These are phyloP conservation scores for Priceomyces fermenticarens DNA, from an alignment of 805 yeast species.

Conservation along the genomic window DNA sequence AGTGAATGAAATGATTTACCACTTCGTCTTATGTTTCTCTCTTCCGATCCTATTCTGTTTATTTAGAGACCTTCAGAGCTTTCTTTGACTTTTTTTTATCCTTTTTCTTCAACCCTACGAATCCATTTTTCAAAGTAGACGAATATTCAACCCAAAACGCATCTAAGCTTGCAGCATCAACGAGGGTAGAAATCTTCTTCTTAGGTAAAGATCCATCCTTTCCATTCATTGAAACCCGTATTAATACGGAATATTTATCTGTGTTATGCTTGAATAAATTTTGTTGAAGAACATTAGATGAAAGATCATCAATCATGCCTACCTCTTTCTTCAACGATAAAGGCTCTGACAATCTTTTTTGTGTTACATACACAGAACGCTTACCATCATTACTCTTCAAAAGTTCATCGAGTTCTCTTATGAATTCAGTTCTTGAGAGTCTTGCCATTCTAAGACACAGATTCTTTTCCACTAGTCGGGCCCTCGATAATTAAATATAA, in stretches of 20 bases:
- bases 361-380: constrained; percentile 58
- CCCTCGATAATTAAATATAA: neutral
- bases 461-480: neutral
- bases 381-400: constrained; percentile 32
- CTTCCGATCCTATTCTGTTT: neutral
- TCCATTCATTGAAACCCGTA: constrained; percentile 64
- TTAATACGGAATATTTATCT: constrained; percentile 55
- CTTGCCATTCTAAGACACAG: constrained; percentile 22
- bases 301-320: constrained; percentile 25
- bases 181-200: constrained; percentile 69
- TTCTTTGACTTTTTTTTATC: constrained; percentile 72
- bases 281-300: constrained; percentile 30
- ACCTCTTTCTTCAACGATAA: constrained; percentile 20
- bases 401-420: constrained; percentile 20
- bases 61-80: constrained; percentile 35
- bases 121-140: constrained; percentile 64
- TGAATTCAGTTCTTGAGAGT: constrained; percentile 30
- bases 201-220: constrained; percentile 44
- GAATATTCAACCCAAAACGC: constrained; percentile 77
- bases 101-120: constrained; percentile 76
- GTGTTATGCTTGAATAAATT: constrained; percentile 16
- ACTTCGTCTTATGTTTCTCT: neutral
- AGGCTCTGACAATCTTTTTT: constrained; percentile 44
- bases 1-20: neutral
- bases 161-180: constrained; percentile 58